Percentiles rank a stretch among this genome's conserved stretches.
phyloP scores from a whole-genome alignment of 148 eudicot genomes.

The Salicornia ramosissima region DNA sequence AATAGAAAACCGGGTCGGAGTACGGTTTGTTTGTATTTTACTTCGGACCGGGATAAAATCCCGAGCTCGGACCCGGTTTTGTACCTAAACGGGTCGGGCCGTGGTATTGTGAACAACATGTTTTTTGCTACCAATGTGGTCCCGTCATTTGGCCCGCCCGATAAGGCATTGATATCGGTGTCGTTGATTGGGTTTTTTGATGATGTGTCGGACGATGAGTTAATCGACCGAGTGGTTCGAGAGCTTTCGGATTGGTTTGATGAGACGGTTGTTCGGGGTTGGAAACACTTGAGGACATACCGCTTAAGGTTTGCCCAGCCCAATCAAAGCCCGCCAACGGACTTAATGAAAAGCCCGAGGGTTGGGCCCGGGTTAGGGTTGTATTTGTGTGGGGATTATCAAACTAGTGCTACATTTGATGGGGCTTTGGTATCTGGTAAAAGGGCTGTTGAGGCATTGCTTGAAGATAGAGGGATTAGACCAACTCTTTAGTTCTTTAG shows the following conservation, averaged over 20 bases:
- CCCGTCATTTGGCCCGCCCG: constrained; percentile 63
- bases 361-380: constrained; percentile 52
- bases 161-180: constrained; percentile 69
- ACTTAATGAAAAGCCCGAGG: constrained; percentile 57
- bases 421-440: constrained; percentile 95
- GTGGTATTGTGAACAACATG: constrained; percentile 92
- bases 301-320: constrained; percentile 79
- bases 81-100: constrained; percentile 78
- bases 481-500: neutral
- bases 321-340: constrained; percentile 86
- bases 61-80: constrained; percentile 65
- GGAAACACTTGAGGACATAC: constrained; percentile 76
- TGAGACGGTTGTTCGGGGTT: constrained; percentile 45
- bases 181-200: constrained; percentile 73
- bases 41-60: constrained; percentile 35
- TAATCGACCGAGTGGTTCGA: constrained; percentile 41
- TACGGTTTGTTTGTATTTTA: constrained; percentile 78
- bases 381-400: constrained; percentile 86
- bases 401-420: constrained; percentile 89
- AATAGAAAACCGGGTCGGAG: constrained; percentile 46
- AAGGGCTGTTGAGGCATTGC: constrained; percentile 71
- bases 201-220: constrained; percentile 46
- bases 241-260: constrained; percentile 88
- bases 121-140: constrained; percentile 89
- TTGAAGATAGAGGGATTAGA: constrained; percentile 41